Evolutionary conservation across 2,329 filamentous ascomycete species (phyloP), one percentile per base, ranked within the genome.

Genomic region (Ascochyta rabiei): DNA sequence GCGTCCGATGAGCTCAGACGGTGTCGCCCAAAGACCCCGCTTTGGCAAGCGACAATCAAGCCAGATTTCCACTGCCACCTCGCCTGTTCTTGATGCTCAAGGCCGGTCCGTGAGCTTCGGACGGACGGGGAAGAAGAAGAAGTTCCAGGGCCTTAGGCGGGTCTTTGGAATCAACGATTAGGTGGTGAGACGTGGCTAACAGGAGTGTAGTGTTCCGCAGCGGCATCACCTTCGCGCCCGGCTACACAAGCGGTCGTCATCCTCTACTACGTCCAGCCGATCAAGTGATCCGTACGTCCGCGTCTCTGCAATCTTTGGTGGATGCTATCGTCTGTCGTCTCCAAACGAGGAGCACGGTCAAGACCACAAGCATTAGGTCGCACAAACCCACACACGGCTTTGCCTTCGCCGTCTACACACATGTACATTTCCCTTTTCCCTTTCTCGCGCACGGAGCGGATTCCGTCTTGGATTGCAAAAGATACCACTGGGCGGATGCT

Each of bases 61-160:
- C 31, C 48, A 53, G 2, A 34, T 62, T 12, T 66, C 64, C 16
- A 58, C 56, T 19, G 53, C 40, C 15, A 57, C 55, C 16, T 67
- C 73, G 19, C 60, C 68, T 0, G 62, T 62, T 2, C 23, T 51
- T 21, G 62, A 62, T 42, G 53, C 53, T 19, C 44, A 61, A 21
- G 64, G 61, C 30, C 58, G 60, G 4, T 53, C 59, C 2, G 63
- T 68, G 10, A 64, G 63, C n/a, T 68, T 63, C 24, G 66, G 70
- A 13, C 57, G 72, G 46, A 74, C 71, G 6, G 66, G 66, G 16
- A 80, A 79, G 72, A 84, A 82, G 76, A 90, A 90, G 81, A 89
- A 87, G 74, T 90, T 91, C 73, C 81, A 82, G 37, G 76, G 79
- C 49, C 73, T 91, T 69, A 84, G 88, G 70, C 84, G 80, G 71